Base-by-base conservation (phyloP, 2,329 filamentous ascomycete genomes). In the Raffaelea arxii region DNA sequence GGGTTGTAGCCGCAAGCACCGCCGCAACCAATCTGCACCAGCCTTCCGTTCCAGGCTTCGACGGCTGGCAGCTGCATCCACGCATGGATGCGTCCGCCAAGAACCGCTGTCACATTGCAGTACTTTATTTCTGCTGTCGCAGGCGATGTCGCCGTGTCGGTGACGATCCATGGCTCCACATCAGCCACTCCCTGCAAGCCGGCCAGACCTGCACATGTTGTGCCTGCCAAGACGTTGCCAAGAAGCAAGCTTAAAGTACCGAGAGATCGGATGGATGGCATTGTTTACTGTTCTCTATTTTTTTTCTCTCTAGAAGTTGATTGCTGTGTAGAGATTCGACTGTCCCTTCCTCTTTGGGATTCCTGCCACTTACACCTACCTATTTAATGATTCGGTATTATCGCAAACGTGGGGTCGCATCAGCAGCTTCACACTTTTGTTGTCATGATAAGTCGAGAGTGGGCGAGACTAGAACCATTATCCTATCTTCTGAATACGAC, bases 21-120 rank as follows among this genome's bases (percentile, higher is more conserved):
- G 10, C 64, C 64, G 43, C 66, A 66, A 0, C 64, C 65, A 7
- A 64, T 57, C 0, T 61, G 51, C 4, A 68, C 57, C 38, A 65
- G 62, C 19, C 63, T 53, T 4, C 50, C 49, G 36, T 63, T 65
- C 65, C 65, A 66, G 5, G 21, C 27, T 24, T 43, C 41, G 16
- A 6, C n/a, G n/a, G n/a, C n/a, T n/a, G n/a, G n/a, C 18, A 36
- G 41, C 30, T 27, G 22, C 41, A 43, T 36, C 41, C 41, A 43
- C 6, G 30, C 19, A n/a, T 23, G 21, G 7, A 43, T 43, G 30
- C 41, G 41, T 7, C 41, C 41, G 5, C 19, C 27, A 6, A 43
- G 35, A 10, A 10, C 11, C 6, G 21, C 41, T 4, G 41, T 36
- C 4, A 43, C 30, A 25, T 43, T 43, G 41, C 41, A 43, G 41